phyloP scores from a whole-genome alignment of 345 rosid species.

The Camelina laxa region DNA sequence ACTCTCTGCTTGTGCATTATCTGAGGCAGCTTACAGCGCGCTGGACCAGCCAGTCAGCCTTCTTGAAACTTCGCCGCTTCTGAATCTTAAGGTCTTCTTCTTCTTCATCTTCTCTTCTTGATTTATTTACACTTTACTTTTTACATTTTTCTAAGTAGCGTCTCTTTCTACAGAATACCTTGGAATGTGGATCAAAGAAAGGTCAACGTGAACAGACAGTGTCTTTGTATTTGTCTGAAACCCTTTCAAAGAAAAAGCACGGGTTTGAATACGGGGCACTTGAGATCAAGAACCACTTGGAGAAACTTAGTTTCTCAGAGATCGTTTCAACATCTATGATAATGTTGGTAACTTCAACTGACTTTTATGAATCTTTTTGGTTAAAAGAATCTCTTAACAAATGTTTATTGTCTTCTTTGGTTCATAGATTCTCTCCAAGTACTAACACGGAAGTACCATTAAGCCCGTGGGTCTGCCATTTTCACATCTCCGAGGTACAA shows the following conservation, averaged over 20 bases:
- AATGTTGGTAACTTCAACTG: conserved; percentile 56
- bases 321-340: conserved; percentile 70
- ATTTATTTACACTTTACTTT: neutral
- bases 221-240: conserved; percentile 73
- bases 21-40: conserved; percentile 97
- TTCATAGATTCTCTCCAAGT: conserved; percentile 58
- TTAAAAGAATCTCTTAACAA: conserved; percentile 22
- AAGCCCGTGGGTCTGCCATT: conserved; percentile 91
- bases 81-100: conserved; percentile 49
- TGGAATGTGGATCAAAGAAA: conserved; percentile 84
- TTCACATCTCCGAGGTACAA: conserved; percentile 75
- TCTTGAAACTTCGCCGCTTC: conserved; percentile 53
- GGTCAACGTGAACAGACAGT: conserved; percentile 58
- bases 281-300: conserved; percentile 76
- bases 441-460: conserved; percentile 36
- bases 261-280: conserved; percentile 92
- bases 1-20: conserved; percentile 78
- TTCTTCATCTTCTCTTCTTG: conserved; percentile 14
- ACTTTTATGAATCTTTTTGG: neutral
- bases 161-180: conserved; percentile 59
- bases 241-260: conserved; percentile 69
- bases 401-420: conserved; percentile 40
- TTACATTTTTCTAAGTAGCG: neutral
- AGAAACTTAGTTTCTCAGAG: conserved; percentile 71
- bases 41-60: conserved; percentile 91